Evolutionary conservation across 2,329 filamentous ascomycete genomes (phyloP).

Genomic region (Colletotrichum tofieldiae): DNA sequence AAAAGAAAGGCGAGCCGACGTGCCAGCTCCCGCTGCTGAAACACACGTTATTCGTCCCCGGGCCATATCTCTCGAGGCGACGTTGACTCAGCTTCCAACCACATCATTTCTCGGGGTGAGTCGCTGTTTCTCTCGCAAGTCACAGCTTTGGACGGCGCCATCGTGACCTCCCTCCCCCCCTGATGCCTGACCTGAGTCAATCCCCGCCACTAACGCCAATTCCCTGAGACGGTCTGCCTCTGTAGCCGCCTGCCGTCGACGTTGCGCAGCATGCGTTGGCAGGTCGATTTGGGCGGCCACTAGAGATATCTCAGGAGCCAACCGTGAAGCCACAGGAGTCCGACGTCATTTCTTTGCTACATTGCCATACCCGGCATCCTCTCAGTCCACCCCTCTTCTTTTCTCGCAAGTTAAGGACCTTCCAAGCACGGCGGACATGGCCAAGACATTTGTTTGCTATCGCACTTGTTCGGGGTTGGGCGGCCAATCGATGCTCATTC

Average conservation of each 20-base stretch:
- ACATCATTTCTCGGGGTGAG: slow-evolving; percentile 20
- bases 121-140: slow-evolving; percentile 35
- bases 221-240: slow-evolving; percentile 10
- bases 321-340: neutral
- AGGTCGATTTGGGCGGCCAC: slow-evolving; percentile 8
- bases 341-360: neutral
- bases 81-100: slow-evolving; percentile 12
- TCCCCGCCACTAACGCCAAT: slow-evolving; percentile 31
- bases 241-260: slow-evolving; percentile 2
- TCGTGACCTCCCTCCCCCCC: slow-evolving; percentile 3
- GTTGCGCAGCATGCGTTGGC: slow-evolving; percentile 22
- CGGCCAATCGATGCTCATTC: slow-evolving; percentile 23
- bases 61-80: slow-evolving; percentile 4
- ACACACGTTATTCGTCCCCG: slow-evolving; percentile 12
- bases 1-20: slow-evolving; percentile 33
- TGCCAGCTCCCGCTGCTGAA: slow-evolving; percentile 31
- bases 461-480: neutral
- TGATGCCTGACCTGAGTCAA: slow-evolving; percentile 32
- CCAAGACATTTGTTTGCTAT: neutral
- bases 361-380: neutral
- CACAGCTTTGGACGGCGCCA: slow-evolving; percentile 26
- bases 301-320: neutral
- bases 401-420: neutral
- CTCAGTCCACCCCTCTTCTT: neutral
- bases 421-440: neutral